Evolutionary conservation across 2,329 filamentous ascomycete species (phyloP).

Genomic region (Aspergillus sp.): DNA sequence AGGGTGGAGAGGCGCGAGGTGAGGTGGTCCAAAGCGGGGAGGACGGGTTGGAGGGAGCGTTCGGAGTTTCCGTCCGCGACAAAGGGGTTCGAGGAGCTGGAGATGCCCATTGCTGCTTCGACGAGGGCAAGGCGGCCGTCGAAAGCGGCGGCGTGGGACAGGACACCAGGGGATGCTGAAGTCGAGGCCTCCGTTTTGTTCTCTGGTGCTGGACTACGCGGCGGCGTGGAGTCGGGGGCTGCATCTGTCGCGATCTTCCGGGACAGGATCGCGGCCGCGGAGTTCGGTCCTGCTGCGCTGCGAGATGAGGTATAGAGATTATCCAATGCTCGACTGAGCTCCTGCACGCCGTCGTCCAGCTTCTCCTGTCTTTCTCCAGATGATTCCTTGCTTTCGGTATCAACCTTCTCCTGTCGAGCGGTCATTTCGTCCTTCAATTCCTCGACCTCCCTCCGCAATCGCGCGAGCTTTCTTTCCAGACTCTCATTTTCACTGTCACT

Average conservation of each 20-base stretch:
- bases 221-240: conserved; percentile 1
- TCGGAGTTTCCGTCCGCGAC: conserved; percentile 44
- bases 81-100: conserved; percentile 57
- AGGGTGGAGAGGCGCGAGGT: conserved; percentile 74
- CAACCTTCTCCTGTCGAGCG: conserved; percentile 46
- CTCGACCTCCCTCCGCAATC: conserved; percentile 74
- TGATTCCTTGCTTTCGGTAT: conserved; percentile 40
- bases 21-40: conserved; percentile 73
- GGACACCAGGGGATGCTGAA: conserved; percentile 42
- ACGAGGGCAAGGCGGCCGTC: conserved; percentile 71
- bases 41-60: conserved; percentile 55
- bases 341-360: conserved; percentile 53
- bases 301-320: conserved; percentile 45
- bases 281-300: conserved; percentile 17
- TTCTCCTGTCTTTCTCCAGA: conserved; percentile 36
- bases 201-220: conserved; percentile 4
- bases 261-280: conserved; percentile 29
- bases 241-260: conserved; percentile 25
- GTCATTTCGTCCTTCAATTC: conserved; percentile 55
- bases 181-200: conserved; percentile 3
- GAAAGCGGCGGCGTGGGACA: conserved; percentile 80
- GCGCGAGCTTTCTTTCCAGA: conserved; percentile 69
- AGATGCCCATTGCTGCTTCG: conserved; percentile 75
- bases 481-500: conserved; percentile 76
- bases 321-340: conserved; percentile 66